Evolutionary conservation across 116 monocot species (phyloP), one percentile per base, ranked within the genome.

Genomic region (Phalaenopsis hybrid): DNA sequence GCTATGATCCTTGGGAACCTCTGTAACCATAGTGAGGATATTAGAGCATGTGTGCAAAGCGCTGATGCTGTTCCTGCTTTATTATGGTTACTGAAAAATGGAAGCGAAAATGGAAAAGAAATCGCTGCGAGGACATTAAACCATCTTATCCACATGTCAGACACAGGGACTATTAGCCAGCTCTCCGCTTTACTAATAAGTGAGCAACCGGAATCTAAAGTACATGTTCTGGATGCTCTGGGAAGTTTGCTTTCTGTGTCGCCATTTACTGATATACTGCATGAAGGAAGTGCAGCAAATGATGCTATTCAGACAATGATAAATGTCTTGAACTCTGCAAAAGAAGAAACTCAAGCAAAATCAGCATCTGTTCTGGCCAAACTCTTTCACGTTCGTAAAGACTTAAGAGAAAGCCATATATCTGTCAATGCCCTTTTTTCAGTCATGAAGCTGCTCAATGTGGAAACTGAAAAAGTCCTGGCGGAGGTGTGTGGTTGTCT

Each of bases 21-120:
- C 21, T 98, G 98, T 75, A 95, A 93, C 83, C 98, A 98, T 81
- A 98, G 98, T 79, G 95, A 98, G 85, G 98, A 98, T 83, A 98
- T 98, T 83, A 75, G 95, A 67, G 98, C 95, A 79, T 98, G 98
- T 85, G 95, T 98, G 74, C 93, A 98, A 83, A 95, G 95, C 85
- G 98, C 98, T 59, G 94, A 95, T 92, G 98, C 98, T 73, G 95
- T 98, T 84, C 90, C 98, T 86, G 98, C 95, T 83, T 90, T 98
- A 72, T 74, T 98, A 44, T 98, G 95, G 95, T 89, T 98, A 80
- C 82, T 98, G 59, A 98, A 98, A 89, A 95, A 95, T 90, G 98
- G 98, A 81, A 95, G 93, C 78, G 93, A 95, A 70, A 87, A 88
- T 82, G 98, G 98, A 41, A 98, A 98, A 78, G 98, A 89, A 77